A percentile compares a stretch with the other conserved stretches of the same genome.
These are phyloP conservation scores for Boletus edulis DNA, from an alignment of 768 basidiomycete genomes.

Conservation along the genomic window DNA sequence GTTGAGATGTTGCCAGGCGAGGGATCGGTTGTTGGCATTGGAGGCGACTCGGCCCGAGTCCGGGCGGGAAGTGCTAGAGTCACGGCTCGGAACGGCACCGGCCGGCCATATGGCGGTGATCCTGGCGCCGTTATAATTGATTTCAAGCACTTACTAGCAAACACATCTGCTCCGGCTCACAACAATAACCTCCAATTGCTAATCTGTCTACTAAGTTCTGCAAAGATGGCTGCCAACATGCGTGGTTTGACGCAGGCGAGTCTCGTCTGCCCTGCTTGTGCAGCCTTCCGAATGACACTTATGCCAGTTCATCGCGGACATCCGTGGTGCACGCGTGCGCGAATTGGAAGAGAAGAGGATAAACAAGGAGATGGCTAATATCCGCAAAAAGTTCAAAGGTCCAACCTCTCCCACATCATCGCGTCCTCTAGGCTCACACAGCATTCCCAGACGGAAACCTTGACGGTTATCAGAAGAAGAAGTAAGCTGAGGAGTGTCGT, in stretches of 20 bases:
- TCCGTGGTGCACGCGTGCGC: constrained; percentile 92
- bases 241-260: constrained; percentile 88
- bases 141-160: too few species aligned
- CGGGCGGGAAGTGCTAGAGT: too few species aligned
- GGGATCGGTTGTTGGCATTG: too few species aligned
- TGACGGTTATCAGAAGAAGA: constrained; percentile 92
- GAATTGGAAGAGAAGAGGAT: constrained; percentile 98
- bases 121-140: too few species aligned
- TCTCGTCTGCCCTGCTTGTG: constrained; percentile 1
- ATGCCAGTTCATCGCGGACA: constrained; percentile 93
- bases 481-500: constrained; percentile 46
- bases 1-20: too few species aligned
- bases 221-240: constrained; percentile 83
- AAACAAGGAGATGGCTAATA: constrained; percentile 99
- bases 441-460: constrained; percentile 66
- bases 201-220: neutral
- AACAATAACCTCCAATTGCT: neutral
- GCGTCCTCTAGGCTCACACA: constrained; percentile 2
- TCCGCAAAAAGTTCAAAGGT: constrained; percentile 99
- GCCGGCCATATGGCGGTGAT: too few species aligned
- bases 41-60: too few species aligned
- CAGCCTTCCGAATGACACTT: constrained; percentile 3
- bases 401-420: constrained; percentile 5
- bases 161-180: neutral
- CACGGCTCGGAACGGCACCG: too few species aligned